These are phyloP conservation scores for Candida sp. DNA, from an alignment of 1,139 yeast genomes.

Conservation along the genomic window DNA sequence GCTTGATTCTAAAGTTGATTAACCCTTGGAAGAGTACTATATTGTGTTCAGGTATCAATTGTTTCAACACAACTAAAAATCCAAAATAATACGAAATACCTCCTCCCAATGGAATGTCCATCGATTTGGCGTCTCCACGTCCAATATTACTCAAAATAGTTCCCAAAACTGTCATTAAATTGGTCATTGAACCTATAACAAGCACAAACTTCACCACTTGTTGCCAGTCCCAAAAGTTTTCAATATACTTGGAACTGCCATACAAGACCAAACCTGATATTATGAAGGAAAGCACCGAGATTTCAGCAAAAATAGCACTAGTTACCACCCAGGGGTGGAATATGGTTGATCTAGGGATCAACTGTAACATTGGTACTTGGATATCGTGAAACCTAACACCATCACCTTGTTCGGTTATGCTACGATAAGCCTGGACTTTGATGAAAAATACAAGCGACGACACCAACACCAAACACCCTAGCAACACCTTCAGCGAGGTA, in stretches of 20 bases:
- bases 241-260: conserved; percentile 50
- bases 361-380: conserved; percentile 59
- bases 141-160: conserved; percentile 39
- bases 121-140: conserved; percentile 33
- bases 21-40: conserved; percentile 63
- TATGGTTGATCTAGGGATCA: conserved; percentile 63
- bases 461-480: conserved; percentile 19
- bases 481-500: conserved; percentile 25
- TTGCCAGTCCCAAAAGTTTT: conserved; percentile 55
- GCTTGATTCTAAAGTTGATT: conserved; percentile 67
- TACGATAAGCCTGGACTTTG: conserved; percentile 31
- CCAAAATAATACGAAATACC: conserved; percentile 71
- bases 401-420: conserved; percentile 16
- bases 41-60: conserved; percentile 85
- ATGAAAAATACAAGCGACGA: conserved; percentile 24
- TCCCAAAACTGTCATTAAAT: conserved; percentile 42
- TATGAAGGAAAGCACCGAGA: conserved; percentile 47
- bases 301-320: conserved; percentile 71
- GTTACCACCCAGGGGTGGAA: conserved; percentile 75
- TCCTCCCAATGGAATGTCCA: conserved; percentile 62
- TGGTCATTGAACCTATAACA: conserved; percentile 59
- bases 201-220: conserved; percentile 60
- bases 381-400: conserved; percentile 32
- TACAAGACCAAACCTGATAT: conserved; percentile 48
- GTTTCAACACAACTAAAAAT: conserved; percentile 82